These are phyloP conservation scores for Globisporangium sylvaticum DNA, from an alignment of 352 stramenopile species.

Conservation along the genomic window DNA sequence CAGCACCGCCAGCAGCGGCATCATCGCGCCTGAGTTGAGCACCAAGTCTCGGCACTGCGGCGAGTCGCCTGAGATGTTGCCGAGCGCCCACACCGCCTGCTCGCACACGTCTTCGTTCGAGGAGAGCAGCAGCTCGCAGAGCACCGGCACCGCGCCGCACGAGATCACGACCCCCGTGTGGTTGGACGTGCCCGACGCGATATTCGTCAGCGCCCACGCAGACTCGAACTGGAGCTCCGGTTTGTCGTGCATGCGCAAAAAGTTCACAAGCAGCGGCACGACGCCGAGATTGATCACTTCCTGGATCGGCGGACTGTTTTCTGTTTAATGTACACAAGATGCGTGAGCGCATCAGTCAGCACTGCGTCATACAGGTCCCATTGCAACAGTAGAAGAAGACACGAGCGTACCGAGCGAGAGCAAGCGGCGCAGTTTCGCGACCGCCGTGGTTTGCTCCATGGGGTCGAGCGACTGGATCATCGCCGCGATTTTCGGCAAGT, in stretches of 20 bases:
- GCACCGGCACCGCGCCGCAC: constrained; percentile 95
- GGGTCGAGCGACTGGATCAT: constrained; percentile 94
- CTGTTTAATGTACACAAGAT: constrained; percentile 22
- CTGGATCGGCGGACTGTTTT: constrained; percentile 98
- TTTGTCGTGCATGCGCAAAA: constrained; percentile 93
- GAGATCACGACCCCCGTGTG: constrained; percentile 98
- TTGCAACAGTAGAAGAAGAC: constrained; percentile 2
- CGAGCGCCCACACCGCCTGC: constrained; percentile 96
- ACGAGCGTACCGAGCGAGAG: constrained; percentile 89
- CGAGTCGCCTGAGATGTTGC: constrained; percentile 99
- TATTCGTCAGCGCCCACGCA: constrained; percentile 99
- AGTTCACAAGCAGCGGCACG: constrained; percentile 96
- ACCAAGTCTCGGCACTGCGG: constrained; percentile 96
- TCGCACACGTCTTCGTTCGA: constrained; percentile 97
- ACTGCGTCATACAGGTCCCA: too few species aligned
- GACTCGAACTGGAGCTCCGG: constrained; percentile 97
- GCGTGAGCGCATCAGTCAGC: constrained; percentile 13
- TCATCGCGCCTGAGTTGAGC: constrained; percentile 90
- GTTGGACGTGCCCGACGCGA: constrained; percentile 96
- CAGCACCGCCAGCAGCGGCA: constrained; percentile 70
- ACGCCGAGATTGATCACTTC: constrained; percentile 97
- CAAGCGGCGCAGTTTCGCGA: constrained; percentile 96
- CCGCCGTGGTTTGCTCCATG: constrained; percentile 91
- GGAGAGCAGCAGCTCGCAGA: constrained; percentile 94
- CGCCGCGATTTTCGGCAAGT: constrained; percentile 93